These are phyloP conservation scores for grape (Vitis vinifera) DNA, from an alignment of 164 flowering plant species.

Conservation along the genomic window ASM3070453v1 NC_081820.1:24026001-24026500, in stretches of 20 bases:
- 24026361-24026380: constrained; percentile 67
- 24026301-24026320: constrained; percentile 83
- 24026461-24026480: constrained; percentile 49
- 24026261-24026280: constrained; percentile 86
- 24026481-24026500: background rate
- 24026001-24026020: background rate
- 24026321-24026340: constrained; percentile 74
- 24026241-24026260: constrained; percentile 71
- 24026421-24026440: constrained; percentile 92
- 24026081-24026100: background rate
- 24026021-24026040: background rate
- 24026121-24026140: background rate
- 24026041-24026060: background rate
- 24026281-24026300: constrained; percentile 55
- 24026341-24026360: constrained; percentile 56
- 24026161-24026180: constrained; percentile 16
- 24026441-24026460: constrained; percentile 97
- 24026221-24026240: constrained; percentile 78
- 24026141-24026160: background rate
- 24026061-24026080: background rate
- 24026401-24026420: constrained; percentile 80
- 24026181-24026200: constrained; percentile 49
- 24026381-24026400: constrained; percentile 72
- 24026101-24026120: background rate
- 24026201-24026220: constrained; percentile 68